These are phyloP conservation scores for Moniliella sp. DNA, from an alignment of 1,284 basidiomycete genomes.

Conservation along the genomic window DNA sequence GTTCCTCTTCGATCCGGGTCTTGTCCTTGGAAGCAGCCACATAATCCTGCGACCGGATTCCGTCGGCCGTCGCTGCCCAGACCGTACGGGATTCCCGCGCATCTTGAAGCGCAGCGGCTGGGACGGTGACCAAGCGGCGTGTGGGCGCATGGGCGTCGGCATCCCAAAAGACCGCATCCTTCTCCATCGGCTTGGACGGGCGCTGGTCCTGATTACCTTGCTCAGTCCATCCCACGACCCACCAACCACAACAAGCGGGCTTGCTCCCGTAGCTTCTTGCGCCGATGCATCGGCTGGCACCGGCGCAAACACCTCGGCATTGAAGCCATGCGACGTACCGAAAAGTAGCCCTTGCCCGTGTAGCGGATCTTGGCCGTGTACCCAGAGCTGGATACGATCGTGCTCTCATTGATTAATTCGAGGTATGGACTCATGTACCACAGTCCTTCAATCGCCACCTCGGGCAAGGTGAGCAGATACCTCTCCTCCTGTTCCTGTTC, in stretches of 20 bases:
- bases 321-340: conserved; percentile 83
- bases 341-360: conserved; percentile 79
- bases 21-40: conserved; percentile 72
- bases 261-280: no score
- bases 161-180: conserved; percentile 39
- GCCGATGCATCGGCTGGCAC: conserved; percentile 33
- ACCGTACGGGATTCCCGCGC: conserved; percentile 68
- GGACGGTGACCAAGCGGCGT: conserved; percentile 52
- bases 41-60: conserved; percentile 73
- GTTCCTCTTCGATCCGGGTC: conserved; percentile 63
- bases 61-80: conserved; percentile 70
- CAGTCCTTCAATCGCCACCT: conserved; percentile 33
- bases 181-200: conserved; percentile 7
- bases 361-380: conserved; percentile 51
- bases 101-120: conserved; percentile 45
- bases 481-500: conserved; percentile 36
- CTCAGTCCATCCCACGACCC: conserved; percentile 67
- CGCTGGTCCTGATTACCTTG: conserved; percentile 34
- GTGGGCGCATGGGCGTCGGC: conserved; percentile 36
- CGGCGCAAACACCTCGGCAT: conserved; percentile 49
- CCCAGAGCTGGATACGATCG: conserved; percentile 61
- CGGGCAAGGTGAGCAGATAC: conserved; percentile 73
- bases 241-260: no score
- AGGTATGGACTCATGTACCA: conserved; percentile 48
- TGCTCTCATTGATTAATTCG: conserved; percentile 61